phyloP scores from a whole-genome alignment of 495 filamentous ascomycete genomes.

The Xylaria nigripes region DNA sequence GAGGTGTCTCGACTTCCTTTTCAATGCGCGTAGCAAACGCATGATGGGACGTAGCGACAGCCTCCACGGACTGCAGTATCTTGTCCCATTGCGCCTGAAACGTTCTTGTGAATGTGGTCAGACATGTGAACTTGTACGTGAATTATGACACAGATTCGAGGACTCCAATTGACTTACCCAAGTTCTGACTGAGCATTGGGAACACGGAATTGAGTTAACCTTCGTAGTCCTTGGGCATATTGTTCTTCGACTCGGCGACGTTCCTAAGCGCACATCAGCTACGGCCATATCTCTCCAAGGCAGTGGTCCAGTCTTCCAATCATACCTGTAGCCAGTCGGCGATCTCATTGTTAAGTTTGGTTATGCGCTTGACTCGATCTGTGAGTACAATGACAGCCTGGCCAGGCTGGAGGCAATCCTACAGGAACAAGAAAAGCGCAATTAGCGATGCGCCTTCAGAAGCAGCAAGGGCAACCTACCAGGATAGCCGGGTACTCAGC shows the following conservation, averaged over 20 bases:
- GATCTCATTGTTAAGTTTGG: constrained; percentile 80
- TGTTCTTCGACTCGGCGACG: constrained; percentile 85
- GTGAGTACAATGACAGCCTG: constrained; percentile 79
- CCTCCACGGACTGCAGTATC: constrained; percentile 71
- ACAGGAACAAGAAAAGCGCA: constrained; percentile 8
- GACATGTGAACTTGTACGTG: constrained; percentile 5
- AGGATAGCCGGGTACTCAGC: constrained; percentile 94
- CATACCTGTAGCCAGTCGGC: constrained; percentile 95
- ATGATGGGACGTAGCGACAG: constrained; percentile 77
- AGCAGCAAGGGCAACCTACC: constrained; percentile 50
- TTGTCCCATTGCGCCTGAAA: constrained; percentile 90
- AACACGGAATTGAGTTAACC: constrained; percentile 64
- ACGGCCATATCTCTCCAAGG: constrained; percentile 9
- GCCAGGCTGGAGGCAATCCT: constrained; percentile 76
- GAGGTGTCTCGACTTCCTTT: constrained; percentile 77
- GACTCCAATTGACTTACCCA: constrained; percentile 54
- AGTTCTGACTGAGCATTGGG: constrained; percentile 67
- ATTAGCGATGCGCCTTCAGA: constrained; percentile 8
- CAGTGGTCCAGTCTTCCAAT: not conserved
- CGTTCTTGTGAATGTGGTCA: constrained; percentile 47
- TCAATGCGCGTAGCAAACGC: constrained; percentile 78
- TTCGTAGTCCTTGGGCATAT: constrained; percentile 78
- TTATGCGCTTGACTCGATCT: constrained; percentile 82
- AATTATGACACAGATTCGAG: too few relatives aligned
- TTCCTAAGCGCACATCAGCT: constrained; percentile 52